phyloP scores from a whole-genome alignment of 768 basidiomycete species.

The Leccinum fibrillosum region DNA sequence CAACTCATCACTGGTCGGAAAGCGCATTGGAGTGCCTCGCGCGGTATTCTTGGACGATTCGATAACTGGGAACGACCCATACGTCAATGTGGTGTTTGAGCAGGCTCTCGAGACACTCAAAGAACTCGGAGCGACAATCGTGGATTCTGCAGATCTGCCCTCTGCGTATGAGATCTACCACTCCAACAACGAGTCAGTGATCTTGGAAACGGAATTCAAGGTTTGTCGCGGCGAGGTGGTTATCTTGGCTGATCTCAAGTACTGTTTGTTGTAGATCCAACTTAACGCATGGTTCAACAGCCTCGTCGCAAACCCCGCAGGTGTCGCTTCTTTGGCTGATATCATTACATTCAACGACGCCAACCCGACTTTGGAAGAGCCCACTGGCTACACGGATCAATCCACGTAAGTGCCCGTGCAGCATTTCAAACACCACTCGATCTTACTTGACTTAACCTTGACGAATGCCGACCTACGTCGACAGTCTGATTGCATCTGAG shows the following conservation, averaged over 20 bases:
- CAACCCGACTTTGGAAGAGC: slow-evolving; percentile 47
- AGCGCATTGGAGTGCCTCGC: slow-evolving; percentile 53
- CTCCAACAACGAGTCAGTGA: slow-evolving; percentile 53
- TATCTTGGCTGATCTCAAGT: neutral
- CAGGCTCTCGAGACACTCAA: slow-evolving; percentile 36
- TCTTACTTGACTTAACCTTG: too few species aligned
- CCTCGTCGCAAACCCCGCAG: slow-evolving; percentile 52
- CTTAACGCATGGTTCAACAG: slow-evolving; percentile 46
- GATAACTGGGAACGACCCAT: slow-evolving; percentile 25
- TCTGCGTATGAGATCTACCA: slow-evolving; percentile 47
- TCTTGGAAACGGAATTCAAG: slow-evolving; percentile 59
- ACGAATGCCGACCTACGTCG: neutral
- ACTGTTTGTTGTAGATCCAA: slow-evolving; percentile 38
- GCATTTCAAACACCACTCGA: neutral
- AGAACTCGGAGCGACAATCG: slow-evolving; percentile 44
- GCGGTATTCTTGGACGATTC: slow-evolving; percentile 30
- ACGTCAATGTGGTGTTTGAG: slow-evolving; percentile 37
- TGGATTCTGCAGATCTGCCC: slow-evolving; percentile 64
- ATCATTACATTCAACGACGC: slow-evolving; percentile 53
- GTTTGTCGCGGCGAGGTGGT: slow-evolving; percentile 28
- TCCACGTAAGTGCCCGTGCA: slow-evolving; percentile 32
- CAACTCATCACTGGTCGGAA: slow-evolving; percentile 44
- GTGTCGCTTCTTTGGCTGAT: slow-evolving; percentile 54
- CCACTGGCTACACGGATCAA: slow-evolving; percentile 33
- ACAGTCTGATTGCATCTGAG: slow-evolving; percentile 22